phyloP scores from a whole-genome alignment of 129 eudicot species.

The Cynara cardunculus region DNA sequence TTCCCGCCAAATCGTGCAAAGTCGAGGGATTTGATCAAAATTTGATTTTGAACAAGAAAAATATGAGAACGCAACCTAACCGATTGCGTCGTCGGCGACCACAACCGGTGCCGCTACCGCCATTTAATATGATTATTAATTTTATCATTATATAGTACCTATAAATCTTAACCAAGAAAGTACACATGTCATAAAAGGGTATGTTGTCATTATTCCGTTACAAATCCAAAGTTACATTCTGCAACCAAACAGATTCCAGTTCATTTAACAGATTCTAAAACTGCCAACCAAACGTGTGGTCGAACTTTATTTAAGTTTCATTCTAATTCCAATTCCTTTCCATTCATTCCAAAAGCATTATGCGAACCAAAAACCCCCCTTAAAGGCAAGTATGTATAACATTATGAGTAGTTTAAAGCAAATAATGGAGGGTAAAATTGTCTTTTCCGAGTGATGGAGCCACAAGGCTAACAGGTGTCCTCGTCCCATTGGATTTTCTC shows the following conservation, averaged over 20 bases:
- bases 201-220: background rate
- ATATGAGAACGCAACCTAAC: too few relatives aligned
- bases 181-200: background rate
- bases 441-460: background rate
- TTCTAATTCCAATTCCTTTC: background rate
- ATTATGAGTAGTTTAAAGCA: background rate
- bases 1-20: too few relatives aligned
- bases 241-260: background rate
- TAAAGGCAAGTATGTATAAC: background rate
- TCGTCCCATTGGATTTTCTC: background rate
- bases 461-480: too few relatives aligned
- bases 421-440: background rate
- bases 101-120: background rate
- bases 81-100: too few relatives aligned
- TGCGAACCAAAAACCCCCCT: background rate
- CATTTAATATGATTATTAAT: too few relatives aligned
- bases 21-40: background rate
- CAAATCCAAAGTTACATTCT: background rate
- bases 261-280: background rate
- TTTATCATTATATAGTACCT: background rate
- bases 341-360: background rate
- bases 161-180: too few relatives aligned
- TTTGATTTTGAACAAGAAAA: too few relatives aligned
- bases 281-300: background rate
- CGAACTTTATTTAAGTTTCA: background rate